phyloP scores from a whole-genome alignment of 495 filamentous ascomycete species.

The Penicilliopsis zonata region DNA sequence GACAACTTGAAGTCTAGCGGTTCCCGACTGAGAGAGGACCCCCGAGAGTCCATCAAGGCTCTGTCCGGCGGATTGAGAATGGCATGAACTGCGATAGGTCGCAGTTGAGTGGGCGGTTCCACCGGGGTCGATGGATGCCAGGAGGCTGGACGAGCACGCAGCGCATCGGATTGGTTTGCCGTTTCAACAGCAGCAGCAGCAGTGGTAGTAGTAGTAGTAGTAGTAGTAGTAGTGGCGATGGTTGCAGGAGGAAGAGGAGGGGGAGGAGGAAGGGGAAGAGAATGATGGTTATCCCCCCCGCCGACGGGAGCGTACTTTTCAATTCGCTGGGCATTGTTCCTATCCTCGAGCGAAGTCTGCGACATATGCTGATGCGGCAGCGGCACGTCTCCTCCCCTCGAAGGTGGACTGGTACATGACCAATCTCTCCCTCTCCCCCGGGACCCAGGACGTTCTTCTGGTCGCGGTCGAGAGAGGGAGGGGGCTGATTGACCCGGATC shows the following conservation, averaged over 20 bases:
- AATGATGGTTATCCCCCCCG: too few relatives aligned
- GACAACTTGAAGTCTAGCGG: slow-evolving; percentile 13
- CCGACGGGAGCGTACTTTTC: too few relatives aligned
- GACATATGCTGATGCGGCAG: slow-evolving; percentile 46
- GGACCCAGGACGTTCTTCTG: slow-evolving; percentile 22
- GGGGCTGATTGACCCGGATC: slow-evolving; percentile 11
- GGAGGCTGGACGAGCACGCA: slow-evolving; percentile 22
- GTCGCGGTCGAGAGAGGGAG: slow-evolving; percentile 27
- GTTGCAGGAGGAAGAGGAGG: slow-evolving; percentile 9
- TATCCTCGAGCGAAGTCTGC: slow-evolving; percentile 25
- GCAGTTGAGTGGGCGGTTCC: slow-evolving; percentile 25
- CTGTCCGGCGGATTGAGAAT: slow-evolving; percentile 36
- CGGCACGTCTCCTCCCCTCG: slow-evolving; percentile 18
- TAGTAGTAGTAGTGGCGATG: too few relatives aligned
- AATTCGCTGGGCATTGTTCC: too few relatives aligned
- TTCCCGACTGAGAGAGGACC: slow-evolving; percentile 10
- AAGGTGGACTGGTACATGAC: slow-evolving; percentile 32
- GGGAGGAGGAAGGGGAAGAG: too few relatives aligned
- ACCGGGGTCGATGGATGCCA: slow-evolving; percentile 28
- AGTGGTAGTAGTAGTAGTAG: too few relatives aligned
- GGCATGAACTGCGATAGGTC: slow-evolving; percentile 39
- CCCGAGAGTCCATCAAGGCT: slow-evolving; percentile 9
- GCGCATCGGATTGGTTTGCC: background rate
- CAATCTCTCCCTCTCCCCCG: slow-evolving; percentile 27
- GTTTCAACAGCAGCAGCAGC: too few relatives aligned